Percentiles rank a stretch among this genome's conserved stretches.
These are phyloP conservation scores for Chenopodium suecicum DNA, from an alignment of 148 eudicot species.

Conservation along the genomic window DNA sequence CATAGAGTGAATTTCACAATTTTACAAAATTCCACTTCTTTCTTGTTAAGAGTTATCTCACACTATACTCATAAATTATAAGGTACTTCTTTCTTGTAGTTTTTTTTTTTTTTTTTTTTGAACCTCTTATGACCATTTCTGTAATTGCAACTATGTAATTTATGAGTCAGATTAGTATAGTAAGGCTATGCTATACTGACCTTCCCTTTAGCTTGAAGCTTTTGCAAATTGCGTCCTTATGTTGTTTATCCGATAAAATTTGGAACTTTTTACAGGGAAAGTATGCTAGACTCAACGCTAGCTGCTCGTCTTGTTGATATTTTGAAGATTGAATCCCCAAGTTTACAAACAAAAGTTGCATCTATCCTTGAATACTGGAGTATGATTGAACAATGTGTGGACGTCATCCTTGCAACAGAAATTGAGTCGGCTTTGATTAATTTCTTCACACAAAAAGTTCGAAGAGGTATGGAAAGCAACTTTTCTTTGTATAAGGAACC, in stretches of 20 bases:
- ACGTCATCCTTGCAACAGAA: conserved; percentile 38
- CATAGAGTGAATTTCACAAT: background rate
- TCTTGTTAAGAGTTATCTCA: background rate
- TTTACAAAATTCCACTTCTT: background rate
- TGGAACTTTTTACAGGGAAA: conserved; percentile 36
- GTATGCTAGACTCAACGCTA: conserved; percentile 47
- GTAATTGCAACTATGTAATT: background rate
- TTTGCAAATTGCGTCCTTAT: background rate
- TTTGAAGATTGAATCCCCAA: conserved; percentile 47
- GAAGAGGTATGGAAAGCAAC: conserved; percentile 42
- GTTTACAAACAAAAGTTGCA: conserved; percentile 63
- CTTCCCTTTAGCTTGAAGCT: background rate
- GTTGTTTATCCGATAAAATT: conserved; percentile 1
- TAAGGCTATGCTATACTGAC: background rate
- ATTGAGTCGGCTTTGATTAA: conserved; percentile 55
- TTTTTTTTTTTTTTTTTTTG: no score
- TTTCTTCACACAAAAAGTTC: conserved; percentile 49
- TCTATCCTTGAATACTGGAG: conserved; percentile 68
- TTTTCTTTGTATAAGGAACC: background rate
- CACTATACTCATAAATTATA: no score
- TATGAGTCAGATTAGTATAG: background rate
- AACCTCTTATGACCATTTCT: background rate
- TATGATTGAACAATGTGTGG: conserved; percentile 40
- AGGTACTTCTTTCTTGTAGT: background rate
- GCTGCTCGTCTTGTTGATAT: conserved; percentile 52